These are phyloP conservation scores for Chlamydomonas schloesseri DNA, from an alignment of 139 green algal genomes.

Conservation along the genomic window DNA sequence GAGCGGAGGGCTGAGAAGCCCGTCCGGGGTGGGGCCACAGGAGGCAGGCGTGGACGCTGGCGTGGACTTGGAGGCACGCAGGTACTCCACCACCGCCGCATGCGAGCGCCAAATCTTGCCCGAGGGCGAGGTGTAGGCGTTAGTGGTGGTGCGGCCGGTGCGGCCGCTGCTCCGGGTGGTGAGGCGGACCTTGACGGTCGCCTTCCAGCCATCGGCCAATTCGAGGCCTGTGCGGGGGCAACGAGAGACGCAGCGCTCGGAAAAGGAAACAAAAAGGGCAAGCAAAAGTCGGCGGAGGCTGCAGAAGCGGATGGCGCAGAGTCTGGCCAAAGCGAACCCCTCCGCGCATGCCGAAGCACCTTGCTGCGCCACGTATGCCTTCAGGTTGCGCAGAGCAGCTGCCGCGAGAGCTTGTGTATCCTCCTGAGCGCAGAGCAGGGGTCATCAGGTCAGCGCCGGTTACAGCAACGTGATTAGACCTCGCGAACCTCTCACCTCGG, in stretches of 20 bases:
- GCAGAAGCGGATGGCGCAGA: too few relatives aligned
- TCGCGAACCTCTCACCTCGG: neutral
- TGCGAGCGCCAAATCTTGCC: constrained; percentile 15
- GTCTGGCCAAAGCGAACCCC: too few relatives aligned
- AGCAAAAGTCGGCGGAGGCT: too few relatives aligned
- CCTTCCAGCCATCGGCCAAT: constrained; percentile 13
- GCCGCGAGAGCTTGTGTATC: neutral
- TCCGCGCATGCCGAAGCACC: neutral
- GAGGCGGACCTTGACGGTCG: neutral
- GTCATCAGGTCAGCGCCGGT: neutral
- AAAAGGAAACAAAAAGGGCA: too few relatives aligned
- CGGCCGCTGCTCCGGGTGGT: constrained; percentile 21
- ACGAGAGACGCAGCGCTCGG: too few relatives aligned
- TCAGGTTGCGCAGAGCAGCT: neutral
- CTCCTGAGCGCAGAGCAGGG: neutral
- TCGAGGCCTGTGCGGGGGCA: neutral
- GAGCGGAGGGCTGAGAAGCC: neutral
- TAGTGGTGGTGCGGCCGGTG: constrained; percentile 13
- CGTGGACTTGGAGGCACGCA: neutral
- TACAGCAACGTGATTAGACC: neutral
- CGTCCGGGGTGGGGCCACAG: too few relatives aligned
- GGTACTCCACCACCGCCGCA: neutral
- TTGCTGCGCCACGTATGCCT: neutral
- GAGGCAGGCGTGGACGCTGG: neutral
- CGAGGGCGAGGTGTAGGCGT: constrained; percentile 16